Evolutionary conservation across 2,329 filamentous ascomycete species (phyloP).

Genomic region (Alternaria alternata): DNA sequence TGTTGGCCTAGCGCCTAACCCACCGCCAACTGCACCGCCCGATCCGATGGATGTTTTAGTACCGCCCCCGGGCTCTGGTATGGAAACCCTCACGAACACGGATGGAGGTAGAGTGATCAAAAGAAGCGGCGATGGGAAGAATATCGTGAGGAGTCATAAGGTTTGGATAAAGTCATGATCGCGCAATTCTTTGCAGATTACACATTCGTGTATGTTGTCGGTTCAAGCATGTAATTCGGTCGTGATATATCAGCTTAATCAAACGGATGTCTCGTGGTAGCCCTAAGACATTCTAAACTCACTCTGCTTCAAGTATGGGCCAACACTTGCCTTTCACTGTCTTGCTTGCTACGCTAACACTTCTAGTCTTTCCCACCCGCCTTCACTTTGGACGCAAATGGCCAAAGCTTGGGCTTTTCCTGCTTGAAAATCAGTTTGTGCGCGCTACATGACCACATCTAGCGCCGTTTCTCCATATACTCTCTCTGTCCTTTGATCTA

Average conservation of each 20-base stretch:
- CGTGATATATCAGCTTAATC: background rate
- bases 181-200: background rate
- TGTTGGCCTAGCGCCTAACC: background rate
- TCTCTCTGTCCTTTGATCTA: background rate
- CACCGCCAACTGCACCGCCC: background rate
- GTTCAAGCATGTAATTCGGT: background rate
- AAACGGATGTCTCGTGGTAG: background rate
- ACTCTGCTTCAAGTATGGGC: accelerated
- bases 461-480: background rate
- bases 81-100: background rate
- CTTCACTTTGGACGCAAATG: background rate
- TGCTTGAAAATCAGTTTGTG: background rate
- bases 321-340: background rate
- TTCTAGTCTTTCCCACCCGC: background rate
- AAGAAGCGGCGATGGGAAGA: conserved; percentile 10
- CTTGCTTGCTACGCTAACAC: background rate
- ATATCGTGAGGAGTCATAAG: conserved; percentile 10
- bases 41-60: background rate
- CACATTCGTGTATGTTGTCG: background rate
- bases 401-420: background rate
- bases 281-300: background rate
- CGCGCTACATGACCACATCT: background rate
- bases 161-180: background rate
- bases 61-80: background rate
- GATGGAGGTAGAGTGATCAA: background rate